Conservation (phyloP, 495 filamentous ascomycete genomes). For the Neurospora sp. region DNA sequence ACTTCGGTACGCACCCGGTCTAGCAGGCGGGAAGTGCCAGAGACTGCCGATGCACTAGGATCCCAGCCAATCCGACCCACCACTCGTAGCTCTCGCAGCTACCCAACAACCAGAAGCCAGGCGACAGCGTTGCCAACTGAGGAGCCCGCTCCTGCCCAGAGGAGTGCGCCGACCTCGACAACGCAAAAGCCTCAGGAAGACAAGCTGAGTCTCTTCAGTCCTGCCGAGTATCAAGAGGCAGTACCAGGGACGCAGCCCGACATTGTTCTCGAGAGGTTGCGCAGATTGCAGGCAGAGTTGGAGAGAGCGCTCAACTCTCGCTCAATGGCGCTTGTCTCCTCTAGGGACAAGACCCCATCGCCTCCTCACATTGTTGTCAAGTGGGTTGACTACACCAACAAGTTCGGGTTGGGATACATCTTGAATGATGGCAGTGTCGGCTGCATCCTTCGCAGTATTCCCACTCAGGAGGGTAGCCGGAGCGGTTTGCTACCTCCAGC, state of each 20-base stretch:
- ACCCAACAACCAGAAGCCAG: slow-evolving; percentile 14
- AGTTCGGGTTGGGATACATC: slow-evolving; percentile 79
- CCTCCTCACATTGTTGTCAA: slow-evolving; percentile 59
- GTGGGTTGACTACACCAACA: slow-evolving; percentile 94
- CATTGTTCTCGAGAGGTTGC: slow-evolving; percentile 38
- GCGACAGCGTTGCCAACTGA: neutral
- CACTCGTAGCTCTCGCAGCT: slow-evolving; percentile 19
- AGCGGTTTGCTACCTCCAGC: slow-evolving; percentile 49
- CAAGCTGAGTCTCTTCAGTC: slow-evolving; percentile 35
- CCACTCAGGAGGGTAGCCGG: slow-evolving; percentile 33
- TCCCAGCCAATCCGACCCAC: slow-evolving; percentile 3
- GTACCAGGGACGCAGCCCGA: slow-evolving; percentile 43
- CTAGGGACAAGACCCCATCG: slow-evolving; percentile 28
- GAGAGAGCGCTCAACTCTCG: slow-evolving; percentile 47
- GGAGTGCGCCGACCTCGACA: neutral
- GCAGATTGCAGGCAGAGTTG: slow-evolving; percentile 40
- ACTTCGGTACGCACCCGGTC: neutral
- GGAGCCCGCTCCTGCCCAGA: slow-evolving; percentile 2
- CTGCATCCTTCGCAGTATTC: slow-evolving; percentile 57
- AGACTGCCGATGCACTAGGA: slow-evolving; percentile 8
- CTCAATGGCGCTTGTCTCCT: slow-evolving; percentile 37
- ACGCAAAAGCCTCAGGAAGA: slow-evolving; percentile 14
- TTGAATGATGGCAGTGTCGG: slow-evolving; percentile 76
- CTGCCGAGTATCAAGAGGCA: slow-evolving; percentile 36
- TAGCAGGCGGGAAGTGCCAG: neutral